Base-by-base conservation (phyloP, 2,329 filamentous ascomycete species). In the Rhynchosporium graminicola region DNA sequence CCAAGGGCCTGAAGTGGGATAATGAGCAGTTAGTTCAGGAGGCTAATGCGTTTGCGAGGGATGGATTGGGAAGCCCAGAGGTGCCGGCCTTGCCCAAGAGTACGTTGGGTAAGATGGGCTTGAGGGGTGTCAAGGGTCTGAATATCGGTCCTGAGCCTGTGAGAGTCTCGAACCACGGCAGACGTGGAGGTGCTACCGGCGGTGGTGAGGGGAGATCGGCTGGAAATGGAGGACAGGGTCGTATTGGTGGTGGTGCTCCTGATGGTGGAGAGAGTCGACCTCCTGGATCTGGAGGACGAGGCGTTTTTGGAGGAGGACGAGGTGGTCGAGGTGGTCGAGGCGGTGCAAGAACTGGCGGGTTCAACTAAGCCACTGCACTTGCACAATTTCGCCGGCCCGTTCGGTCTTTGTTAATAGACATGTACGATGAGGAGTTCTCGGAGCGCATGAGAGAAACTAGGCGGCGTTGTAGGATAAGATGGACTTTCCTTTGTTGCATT, bases 81-180 rank as follows among this genome's bases (percentile, higher is more conserved):
- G 75, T 79, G 1, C 84, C 84, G 0, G 51, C 73, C 0, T 73
- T 87, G 1, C 73, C 76, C 64, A 81, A 80, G 72, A 77, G 71
- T 45, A 79, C 76, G 0, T 77, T 84, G 4, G 75, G 78, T 8
- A 86, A 86, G 77, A 86, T 86, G 83, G 83, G 83, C 0, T 70
- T 87, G 54, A 79, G 79, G 64, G 82, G 82, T 8, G 77, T 79
- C 1, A 76, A 71, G 42, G 84, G 84, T 0, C 70, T 86, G 12
- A 76, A 76, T 4, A 71, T 81, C 15, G 76, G 80, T 10, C 77
- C 80, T 0, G 78, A 81, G 59, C 73, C 75, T 28, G 78, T 79
- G 3, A 67, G 63, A 60, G 65, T 59, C 29, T 43, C 56, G 38
- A 57, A 73, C 2, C 50, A 63, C 10, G 66, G 68, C 31, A 60